Evolutionary conservation across 2,329 filamentous ascomycete species (phyloP), one percentile per base, ranked within the genome.

Genomic region (Pseudogymnoascus sp.): DNA sequence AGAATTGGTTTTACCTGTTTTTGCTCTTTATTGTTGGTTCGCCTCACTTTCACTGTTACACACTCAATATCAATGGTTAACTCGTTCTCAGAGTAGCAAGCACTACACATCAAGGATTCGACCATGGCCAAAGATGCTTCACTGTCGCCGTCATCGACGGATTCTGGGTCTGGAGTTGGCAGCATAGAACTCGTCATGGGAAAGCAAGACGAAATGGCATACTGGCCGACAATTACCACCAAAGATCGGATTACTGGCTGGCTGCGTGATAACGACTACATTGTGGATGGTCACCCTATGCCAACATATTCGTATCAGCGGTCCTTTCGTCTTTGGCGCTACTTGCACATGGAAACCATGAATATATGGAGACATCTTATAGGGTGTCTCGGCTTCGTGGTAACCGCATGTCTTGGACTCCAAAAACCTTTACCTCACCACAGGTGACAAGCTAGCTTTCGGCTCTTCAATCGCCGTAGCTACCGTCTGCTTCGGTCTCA

Each of bases 221-320:
- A 62, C 65, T 72, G 70, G 70, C 71, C 68, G 13, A 16, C 14
- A 19, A 66, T 71, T 61, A 69, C 54, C 21, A 69, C 60, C 21
- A 71, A 71, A 68, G 64, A 70, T 23, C 54, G 63, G 31, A 70
- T 72, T n/a, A 69, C 70, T 14, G 60, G 41, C 65, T 72, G 69
- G 69, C 68, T 71, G 1, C 68, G 69, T 19, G 70, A 72, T 43
- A 72, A 71, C 65, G 23, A 23, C 23, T 23, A 23, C 23, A 23
- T 23, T 23, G 23, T 23, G 23, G 23, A 23, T 23, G 68, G 68
- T 13, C 70, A 72, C 60, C 71, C 69, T 8, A 72, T 72, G 67
- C 69, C 71, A 10, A 71, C 69, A 23, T 69, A 69, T 63, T 72
- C 67, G 6, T 71, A 72, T 60, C 41, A 39, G 25, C 66, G 65